Evolutionary conservation across 192 early-diverging fungal species (phyloP), one percentile per base, ranked within the genome.

Genomic region (Umbelopsis sp.): DNA sequence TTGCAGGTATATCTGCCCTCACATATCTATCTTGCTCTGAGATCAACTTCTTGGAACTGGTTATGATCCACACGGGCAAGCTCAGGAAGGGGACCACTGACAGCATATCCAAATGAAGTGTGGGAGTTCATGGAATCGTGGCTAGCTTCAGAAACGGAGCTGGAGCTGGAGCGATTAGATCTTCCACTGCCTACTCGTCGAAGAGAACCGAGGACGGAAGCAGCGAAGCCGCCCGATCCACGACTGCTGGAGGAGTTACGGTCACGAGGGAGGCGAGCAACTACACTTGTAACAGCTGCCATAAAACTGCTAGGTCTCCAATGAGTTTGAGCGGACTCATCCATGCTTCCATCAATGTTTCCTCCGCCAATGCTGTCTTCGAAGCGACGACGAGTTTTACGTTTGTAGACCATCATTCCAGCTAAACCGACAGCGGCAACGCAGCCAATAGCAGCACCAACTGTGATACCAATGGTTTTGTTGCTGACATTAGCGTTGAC

Each of bases 351-450:
- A 37, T 69, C 67, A 13, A 69, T 52, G 25, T 77, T 73, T 23
- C 68, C 72, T 12, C 37, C 58, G 15, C 49, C 49, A 30, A 75
- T 18, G 30, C 70, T 69, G 41, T 69, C 44, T 13, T 73, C 64
- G n/a, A 69, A 53, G 18, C 15, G 47, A 12, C 46, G 61, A 35
- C 52, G 37, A 25, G 61, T 58, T 37, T 61, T 67, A 46, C 68
- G 70, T 2, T 55, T 58, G 20, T 68, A 72, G 25, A 77, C 70
- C 41, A 77, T 70, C 71, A 77, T 72, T 20, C 76, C 76, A 2
- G 76, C 76, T 12, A 77, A 35, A 41, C 76, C 76, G 22, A 66
- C 76, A 22, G 76, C 76, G 16, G 76, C 76, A 47, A 77, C 49
- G 55, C 71, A 72, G 16, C 76, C 76, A 27, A 77, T 64, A 16